Evolutionary conservation across 2,329 filamentous ascomycete species (phyloP), one percentile per base, ranked within the genome.

Genomic region (Laburnicola sp.): DNA sequence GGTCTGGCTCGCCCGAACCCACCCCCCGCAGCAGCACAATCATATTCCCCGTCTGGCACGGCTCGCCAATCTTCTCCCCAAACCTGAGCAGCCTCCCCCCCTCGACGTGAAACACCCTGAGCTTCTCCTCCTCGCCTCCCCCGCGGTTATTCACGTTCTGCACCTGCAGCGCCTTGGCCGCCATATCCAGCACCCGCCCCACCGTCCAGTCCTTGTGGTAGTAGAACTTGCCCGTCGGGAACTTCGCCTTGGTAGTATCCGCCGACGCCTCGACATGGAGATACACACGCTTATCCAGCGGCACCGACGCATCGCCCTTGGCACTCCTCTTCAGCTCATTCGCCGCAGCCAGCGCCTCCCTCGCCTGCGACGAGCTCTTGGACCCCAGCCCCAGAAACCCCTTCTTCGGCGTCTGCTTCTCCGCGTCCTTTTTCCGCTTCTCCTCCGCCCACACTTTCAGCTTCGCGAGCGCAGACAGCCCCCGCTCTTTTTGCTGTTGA

Each of bases 71-170:
- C 77, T 93, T 92, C 74, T 97, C 92, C 23, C 82, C 85, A 65
- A 95, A 99, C 53, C 94, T 92, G 57, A 99, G 73, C 56, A 99
- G 72, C 51, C 91, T 79, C 0, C 94, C 94, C 0, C 88, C 89
- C 69, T 99, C 92, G 0, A 99, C 89, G 70, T 97, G 92, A 66
- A 96, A 99, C 0, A 99, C 85, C 6, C 94, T 78, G 58, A 99
- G 71, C 72, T 88, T 88, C 52, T 91, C 86, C 69, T 88, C 86
- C 75, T 95, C 90, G 9, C 86, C 82, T 2, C 81, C 82, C 0
- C 84, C 86, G 61, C 87, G 81, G 64, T 95, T 95, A 67, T 96
- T 96, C 57, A 93, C 74, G 60, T 96, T 96, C 65, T 88, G 82
- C 6, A 95, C 85, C 74, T 93, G 89, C 52, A 96, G 71, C 50